Evolutionary conservation across 306 rosid species (phyloP).

Genomic region (Malus domestica): DNA sequence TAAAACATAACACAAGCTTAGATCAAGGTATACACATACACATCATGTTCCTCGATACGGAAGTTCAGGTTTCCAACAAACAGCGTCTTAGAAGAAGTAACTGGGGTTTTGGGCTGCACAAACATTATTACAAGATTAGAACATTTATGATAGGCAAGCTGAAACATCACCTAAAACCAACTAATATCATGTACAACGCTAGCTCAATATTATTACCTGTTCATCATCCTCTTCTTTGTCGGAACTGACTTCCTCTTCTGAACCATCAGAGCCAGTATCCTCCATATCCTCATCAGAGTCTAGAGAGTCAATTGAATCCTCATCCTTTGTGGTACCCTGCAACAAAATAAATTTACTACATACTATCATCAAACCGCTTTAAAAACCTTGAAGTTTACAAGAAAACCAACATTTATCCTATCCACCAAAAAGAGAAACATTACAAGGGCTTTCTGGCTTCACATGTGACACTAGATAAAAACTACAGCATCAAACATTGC

Average conservation of each 20-base stretch:
- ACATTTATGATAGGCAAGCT: background rate
- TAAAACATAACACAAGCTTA: background rate
- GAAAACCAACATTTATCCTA: constrained; percentile 13
- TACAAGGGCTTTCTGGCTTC: background rate
- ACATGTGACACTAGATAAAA: background rate
- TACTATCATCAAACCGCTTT: background rate
- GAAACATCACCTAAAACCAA: background rate
- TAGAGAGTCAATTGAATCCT: background rate
- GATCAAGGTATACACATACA: constrained; percentile 36
- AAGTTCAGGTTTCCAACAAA: constrained; percentile 68
- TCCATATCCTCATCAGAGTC: constrained; percentile 16
- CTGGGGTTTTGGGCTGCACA: constrained; percentile 65
- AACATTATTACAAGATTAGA: background rate
- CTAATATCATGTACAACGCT: background rate
- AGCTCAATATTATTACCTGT: constrained; percentile 20
- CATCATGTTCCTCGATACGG: constrained; percentile 37
- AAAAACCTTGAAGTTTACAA: background rate
- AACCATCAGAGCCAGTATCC: constrained; percentile 17
- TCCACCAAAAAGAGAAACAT: constrained; percentile 22
- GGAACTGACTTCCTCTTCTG: constrained; percentile 20
- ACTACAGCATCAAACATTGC: background rate
- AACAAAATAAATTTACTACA: background rate
- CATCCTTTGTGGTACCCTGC: constrained; percentile 17
- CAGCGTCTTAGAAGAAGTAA: constrained; percentile 41
- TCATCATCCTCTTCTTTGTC: constrained; percentile 16